phyloP scores from a whole-genome alignment of 2,329 filamentous ascomycete species.

The Ceratocystis variospora region DNA sequence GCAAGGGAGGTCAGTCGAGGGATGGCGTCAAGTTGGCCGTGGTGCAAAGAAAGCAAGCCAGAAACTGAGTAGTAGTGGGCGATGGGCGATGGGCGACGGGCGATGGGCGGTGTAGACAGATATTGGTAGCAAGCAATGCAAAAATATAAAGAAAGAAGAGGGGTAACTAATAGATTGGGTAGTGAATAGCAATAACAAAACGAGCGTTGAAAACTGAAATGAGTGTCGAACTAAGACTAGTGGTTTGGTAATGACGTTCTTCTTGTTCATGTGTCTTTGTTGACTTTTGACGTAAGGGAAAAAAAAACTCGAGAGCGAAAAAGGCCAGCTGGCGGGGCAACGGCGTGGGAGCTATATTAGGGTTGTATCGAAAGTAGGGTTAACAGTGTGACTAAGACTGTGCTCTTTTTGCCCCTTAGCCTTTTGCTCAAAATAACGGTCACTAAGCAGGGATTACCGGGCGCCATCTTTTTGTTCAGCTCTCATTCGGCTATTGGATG shows the following conservation, averaged over 20 bases:
- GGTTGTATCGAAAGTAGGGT: neutral
- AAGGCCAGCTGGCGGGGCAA: conserved; percentile 8
- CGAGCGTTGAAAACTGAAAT: too few relatives aligned
- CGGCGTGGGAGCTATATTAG: neutral
- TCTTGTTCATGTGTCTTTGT: neutral
- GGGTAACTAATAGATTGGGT: neutral
- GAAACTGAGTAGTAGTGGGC: too few relatives aligned
- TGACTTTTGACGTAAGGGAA: neutral
- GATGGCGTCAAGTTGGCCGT: neutral
- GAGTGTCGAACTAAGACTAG: too few relatives aligned
- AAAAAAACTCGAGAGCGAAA: neutral
- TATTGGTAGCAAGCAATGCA: neutral
- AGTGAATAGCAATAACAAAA: neutral
- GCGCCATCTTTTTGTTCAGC: conserved; percentile 2
- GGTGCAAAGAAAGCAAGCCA: neutral
- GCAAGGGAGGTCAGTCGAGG: neutral
- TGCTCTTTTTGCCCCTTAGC: neutral
- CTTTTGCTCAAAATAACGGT: neutral
- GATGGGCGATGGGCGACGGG: neutral
- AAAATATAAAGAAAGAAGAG: neutral
- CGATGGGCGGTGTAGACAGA: neutral
- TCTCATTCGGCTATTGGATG: neutral
- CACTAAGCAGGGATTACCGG: neutral
- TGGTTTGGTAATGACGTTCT: too few relatives aligned
- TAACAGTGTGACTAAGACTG: neutral